Evolutionary conservation across 306 rosid genomes (phyloP), one percentile per base, ranked within the genome.

Genomic region (Comarum palustre): DNA sequence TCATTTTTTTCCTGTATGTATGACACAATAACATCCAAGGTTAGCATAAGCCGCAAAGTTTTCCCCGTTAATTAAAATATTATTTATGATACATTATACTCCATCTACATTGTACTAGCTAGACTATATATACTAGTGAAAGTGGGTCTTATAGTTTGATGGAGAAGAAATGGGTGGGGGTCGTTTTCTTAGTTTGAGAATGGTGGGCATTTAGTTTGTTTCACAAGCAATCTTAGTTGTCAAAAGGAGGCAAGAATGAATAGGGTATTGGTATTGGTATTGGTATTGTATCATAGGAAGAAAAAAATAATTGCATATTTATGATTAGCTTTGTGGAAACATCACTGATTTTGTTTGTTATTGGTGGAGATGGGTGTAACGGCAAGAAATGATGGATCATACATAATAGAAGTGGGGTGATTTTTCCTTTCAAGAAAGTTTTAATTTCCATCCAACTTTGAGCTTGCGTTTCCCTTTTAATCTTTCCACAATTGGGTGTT

Each of bases 1-100:
- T 63, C 63, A 58, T 67, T 80, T 71, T 29, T 63, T 71, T 12
- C 25, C 25, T 77, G 68, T 52, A 64, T 41, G 75, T 58, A 68
- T 71, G 51, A 71, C 51, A 71, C 69, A 55, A 71, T 51, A 69
- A 69, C 62, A 69, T 50, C 45, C 62, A n/a, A 32, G 73, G 32
- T 50, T 68, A 31, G 41, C 48, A 25, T 17, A 10, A 42, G 68
- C 55, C 25, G 14, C 55, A 58, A 72, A 8, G 3, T 10, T 58
- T 57, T 27, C 19, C 67, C 55, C 25, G 27, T 1, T 68, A 10
- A 14, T 24, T 71, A 5, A 39, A 24, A 25, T 39, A 25, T 39
- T 52, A 15, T 52, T n/a, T 3, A 24, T 20, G 22, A 22, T 1
- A 38, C 64, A 54, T 4, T 34, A 22, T 14, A 13, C 41, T 29